Evolutionary conservation across 2,329 filamentous ascomycete species (phyloP), one percentile per base, ranked within the genome.

Genomic region (Ophidiomyces ophidiicola): DNA sequence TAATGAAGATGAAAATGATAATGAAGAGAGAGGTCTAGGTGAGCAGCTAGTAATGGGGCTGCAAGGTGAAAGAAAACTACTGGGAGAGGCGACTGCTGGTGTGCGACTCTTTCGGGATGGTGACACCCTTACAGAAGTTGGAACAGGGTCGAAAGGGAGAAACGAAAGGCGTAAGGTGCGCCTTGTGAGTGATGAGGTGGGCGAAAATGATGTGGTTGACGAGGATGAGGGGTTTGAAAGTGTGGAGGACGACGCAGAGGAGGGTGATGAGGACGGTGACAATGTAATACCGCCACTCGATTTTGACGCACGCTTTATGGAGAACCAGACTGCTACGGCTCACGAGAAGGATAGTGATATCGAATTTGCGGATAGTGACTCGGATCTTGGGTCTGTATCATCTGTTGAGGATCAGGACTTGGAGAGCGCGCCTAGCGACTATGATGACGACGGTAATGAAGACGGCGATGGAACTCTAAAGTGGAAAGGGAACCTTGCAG

Each of bases 301-400:
- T 42, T 64, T 68, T 15, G 63, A 60, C 25, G 56, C 58, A 18
- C 59, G 53, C 8, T 62, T 69, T 43, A 61, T 54, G 39, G 55
- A 63, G 41, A 54, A 53, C 19, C 60, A 67, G 24, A 74, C 72
- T 39, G 72, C 69, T n/a, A 70, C 70, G 12, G 65, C 68, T 3
- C 66, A 72, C 25, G 69, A 56, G 15, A 67, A 67, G 7, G 74
- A 76, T 17, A 82, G 77, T 20, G 84, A 94, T 39, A 53, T 96
- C 42, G 84, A 78, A 1, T 98, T 94, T 64, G 90, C 90, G 10
- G 90, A 98, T 54, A 94, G 85, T 53, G 92, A 98, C 59, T 98
- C 90, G 0, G 92, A 98, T 56, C 70, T 98, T 3, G 90, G 90
- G 5, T 94, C 88, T 3, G 62, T 94, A 46, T 93, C 84, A 6